Base-by-base conservation (phyloP, 1,139 yeast species). In the Meyerozyma athensensis region DNA sequence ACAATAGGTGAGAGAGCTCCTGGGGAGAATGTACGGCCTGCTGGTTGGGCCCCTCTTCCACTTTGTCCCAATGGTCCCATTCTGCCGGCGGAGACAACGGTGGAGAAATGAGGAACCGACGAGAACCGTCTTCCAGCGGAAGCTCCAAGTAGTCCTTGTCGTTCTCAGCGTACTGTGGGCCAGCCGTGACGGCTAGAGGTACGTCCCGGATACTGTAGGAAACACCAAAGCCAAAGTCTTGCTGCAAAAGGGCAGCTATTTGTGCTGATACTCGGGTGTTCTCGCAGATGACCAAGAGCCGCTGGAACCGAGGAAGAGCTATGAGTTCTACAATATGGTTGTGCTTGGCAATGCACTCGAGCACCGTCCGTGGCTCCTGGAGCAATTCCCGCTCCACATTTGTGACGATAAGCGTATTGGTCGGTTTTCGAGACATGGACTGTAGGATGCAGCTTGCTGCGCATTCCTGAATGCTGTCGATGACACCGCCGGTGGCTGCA, bases 81-180 rank as follows among this genome's bases (percentile, higher is more conserved):
- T 65, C 76, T 1, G 67, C 53, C 2, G 69, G 74, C 1, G 76
- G 76, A 7, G 73, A 67, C n/a, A 63, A 47, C 5, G 76, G 76
- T 1, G 76, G 76, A 19, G 72, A 67, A 19, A 70, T 70, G 36
- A 70, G 63, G 40, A 69, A 70, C 20, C 75, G 46, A 35, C 62
- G 55, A 35, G 64, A 58, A 7, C 65, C 68, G 13, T 51, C 56
- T 36, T 70, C 74, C 50, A 61, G 61, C 2, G 76, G 76, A 17
- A 70, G 51, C 44, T 68, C 74, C 40, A 70, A 53, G 44, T 58
- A 70, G 26, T 63, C 65, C 8, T 52, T 46, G 5, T 47, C 36
- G 21, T 18, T 28, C 13, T 9, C 13, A 7, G 20, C 32, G 19
- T 28, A 28, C 12, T 28, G 20, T 10, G 32, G 32, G 7, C 20